phyloP scores from a whole-genome alignment of 768 basidiomycete species.

The Kwoniella sp. region DNA sequence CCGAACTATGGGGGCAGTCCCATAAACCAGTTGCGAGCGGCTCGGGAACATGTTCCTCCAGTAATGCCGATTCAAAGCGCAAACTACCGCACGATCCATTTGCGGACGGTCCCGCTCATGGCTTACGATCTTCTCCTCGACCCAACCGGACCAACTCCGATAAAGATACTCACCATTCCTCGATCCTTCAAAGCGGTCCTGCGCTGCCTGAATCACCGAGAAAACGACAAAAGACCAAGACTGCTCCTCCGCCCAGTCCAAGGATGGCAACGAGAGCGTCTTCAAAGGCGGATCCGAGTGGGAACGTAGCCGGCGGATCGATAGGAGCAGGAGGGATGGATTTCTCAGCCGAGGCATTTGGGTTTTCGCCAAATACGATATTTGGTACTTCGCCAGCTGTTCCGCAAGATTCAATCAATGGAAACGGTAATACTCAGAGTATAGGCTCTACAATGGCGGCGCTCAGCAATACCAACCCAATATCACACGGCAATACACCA shows the following conservation, averaged over 20 bases:
- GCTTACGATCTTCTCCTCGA: constrained; percentile 32
- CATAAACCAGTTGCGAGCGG: constrained; percentile 11
- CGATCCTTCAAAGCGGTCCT: not conserved
- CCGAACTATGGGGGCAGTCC: constrained; percentile 36
- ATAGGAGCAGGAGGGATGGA: constrained; percentile 5
- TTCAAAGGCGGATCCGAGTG: constrained; percentile 9
- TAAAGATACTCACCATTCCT: constrained; percentile 2
- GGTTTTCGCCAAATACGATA: constrained; percentile 29
- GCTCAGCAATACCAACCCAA: constrained; percentile 1
- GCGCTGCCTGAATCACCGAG: constrained; percentile 24
- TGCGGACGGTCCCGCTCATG: constrained; percentile 21
- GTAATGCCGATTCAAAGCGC: constrained; percentile 10
- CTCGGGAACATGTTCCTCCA: not conserved
- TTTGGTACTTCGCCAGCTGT: constrained; percentile 39
- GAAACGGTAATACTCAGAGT: not conserved
- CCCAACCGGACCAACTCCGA: constrained; percentile 18
- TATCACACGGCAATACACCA: not conserved
- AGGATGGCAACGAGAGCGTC: constrained; percentile 26
- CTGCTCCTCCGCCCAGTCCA: constrained; percentile 27
- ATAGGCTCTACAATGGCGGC: not conserved
- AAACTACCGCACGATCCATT: constrained; percentile 16
- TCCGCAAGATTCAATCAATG: constrained; percentile 3
- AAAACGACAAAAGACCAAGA: constrained; percentile 23
- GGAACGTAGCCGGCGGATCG: not conserved
- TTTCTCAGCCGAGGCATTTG: constrained; percentile 22